Conservation (phyloP, 108 stramenopile species). For the Cyclotella sp. region DNA sequence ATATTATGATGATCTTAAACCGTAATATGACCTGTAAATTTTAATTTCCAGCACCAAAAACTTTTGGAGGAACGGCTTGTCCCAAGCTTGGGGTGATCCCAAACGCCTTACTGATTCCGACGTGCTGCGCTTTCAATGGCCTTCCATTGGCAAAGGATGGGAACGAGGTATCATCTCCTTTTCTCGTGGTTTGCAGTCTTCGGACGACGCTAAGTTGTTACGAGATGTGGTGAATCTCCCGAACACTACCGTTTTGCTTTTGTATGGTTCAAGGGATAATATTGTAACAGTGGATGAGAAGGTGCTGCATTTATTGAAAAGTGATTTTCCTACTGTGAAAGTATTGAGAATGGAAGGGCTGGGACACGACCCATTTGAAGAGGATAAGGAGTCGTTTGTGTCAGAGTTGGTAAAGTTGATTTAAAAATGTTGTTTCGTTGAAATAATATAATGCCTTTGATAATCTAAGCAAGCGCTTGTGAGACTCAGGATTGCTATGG, state of each 20-base stretch:
- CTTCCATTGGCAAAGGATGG: constrained; percentile 82
- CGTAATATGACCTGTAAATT: neutral
- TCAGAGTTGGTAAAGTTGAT: constrained; percentile 37
- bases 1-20: neutral
- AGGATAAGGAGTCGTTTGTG: constrained; percentile 64
- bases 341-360: constrained; percentile 65
- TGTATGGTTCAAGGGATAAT: constrained; percentile 63
- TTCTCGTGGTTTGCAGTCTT: constrained; percentile 23
- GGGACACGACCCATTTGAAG: constrained; percentile 89
- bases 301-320: constrained; percentile 25
- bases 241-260: constrained; percentile 62
- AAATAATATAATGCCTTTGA: neutral
- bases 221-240: constrained; percentile 44
- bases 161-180: constrained; percentile 76
- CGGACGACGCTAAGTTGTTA: constrained; percentile 56
- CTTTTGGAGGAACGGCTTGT: constrained; percentile 71
- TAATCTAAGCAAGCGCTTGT: no score
- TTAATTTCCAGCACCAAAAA: neutral
- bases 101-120: constrained; percentile 61
- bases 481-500: no score
- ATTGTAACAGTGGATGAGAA: constrained; percentile 50
- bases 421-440: neutral
- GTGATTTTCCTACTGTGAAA: constrained; percentile 32
- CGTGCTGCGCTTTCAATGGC: constrained; percentile 84
- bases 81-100: constrained; percentile 72